Percentiles rank a stretch among this genome's conserved stretches.
These are phyloP conservation scores for Talaromyces sp. DNA, from an alignment of 2,329 filamentous ascomycete species.

Conservation along the genomic window DNA sequence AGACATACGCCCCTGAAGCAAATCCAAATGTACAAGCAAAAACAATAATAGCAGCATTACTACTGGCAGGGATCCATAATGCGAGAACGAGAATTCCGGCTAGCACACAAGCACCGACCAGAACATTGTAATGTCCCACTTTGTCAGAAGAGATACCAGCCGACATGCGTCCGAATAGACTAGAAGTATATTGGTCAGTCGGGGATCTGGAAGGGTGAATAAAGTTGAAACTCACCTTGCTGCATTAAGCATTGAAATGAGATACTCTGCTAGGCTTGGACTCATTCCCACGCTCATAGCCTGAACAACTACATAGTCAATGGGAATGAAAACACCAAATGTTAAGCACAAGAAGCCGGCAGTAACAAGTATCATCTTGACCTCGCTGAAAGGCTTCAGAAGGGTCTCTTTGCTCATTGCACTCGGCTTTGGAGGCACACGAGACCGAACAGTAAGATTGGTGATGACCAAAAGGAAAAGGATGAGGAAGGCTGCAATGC, in stretches of 20 bases:
- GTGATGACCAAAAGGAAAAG: conserved; percentile 59
- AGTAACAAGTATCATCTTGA: conserved; percentile 24
- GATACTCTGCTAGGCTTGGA: conserved; percentile 17
- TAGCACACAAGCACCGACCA: conserved; percentile 9
- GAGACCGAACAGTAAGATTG: conserved; percentile 54
- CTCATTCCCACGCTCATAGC: conserved; percentile 21
- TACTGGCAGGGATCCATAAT: conserved; percentile 35
- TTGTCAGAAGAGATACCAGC: conserved; percentile 18
- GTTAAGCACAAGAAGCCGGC: conserved; percentile 29
- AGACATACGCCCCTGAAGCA: conserved; percentile 64
- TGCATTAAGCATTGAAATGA: conserved; percentile 26
- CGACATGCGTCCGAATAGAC: conserved; percentile 23
- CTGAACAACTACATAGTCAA: conserved; percentile 24
- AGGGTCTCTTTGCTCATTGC: not conserved
- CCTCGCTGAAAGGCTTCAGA: conserved; percentile 28
- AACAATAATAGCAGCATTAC: conserved; percentile 60
- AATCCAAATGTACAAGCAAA: conserved; percentile 69
- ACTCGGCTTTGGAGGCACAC: conserved; percentile 34
- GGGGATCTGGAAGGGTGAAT: no score
- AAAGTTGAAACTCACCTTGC: conserved; percentile 12
- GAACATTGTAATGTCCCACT: conserved; percentile 22
- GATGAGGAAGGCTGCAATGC: conserved; percentile 62
- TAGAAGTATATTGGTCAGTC: conserved; percentile 5
- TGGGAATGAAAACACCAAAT: conserved; percentile 33
- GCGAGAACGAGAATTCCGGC: conserved; percentile 19